Conservation (phyloP, 2,329 filamentous ascomycete genomes). For the Didymellaceae sp. region DNA sequence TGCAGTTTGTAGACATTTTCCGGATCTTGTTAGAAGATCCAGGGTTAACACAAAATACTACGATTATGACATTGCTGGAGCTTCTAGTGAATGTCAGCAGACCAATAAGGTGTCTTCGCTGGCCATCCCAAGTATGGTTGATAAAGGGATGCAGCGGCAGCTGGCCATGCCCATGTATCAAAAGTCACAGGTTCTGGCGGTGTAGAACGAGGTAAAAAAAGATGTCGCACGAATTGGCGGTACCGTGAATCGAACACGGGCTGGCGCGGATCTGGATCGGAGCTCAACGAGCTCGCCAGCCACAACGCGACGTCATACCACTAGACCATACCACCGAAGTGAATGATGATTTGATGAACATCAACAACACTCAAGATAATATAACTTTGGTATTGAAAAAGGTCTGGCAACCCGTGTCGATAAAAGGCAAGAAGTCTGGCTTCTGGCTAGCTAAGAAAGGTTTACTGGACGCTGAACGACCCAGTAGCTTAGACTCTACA, state of each 20-base stretch:
- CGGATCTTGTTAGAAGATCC: too few relatives aligned
- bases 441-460: neutral
- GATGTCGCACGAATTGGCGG: conserved; percentile 28
- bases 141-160: too few relatives aligned
- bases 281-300: conserved; percentile 29
- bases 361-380: conserved; percentile 36
- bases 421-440: conserved; percentile 16
- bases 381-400: too few relatives aligned
- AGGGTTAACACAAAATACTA: too few relatives aligned
- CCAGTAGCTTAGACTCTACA: neutral
- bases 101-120: too few relatives aligned
- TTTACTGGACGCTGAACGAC: neutral
- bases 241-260: conserved; percentile 42
- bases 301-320: conserved; percentile 44
- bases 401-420: conserved; percentile 13
- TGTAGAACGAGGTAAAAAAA: conserved; percentile 17
- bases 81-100: too few relatives aligned
- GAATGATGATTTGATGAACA: neutral
- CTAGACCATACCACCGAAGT: too few relatives aligned
- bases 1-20: neutral
- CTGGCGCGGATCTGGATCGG: conserved; percentile 38
- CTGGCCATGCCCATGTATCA: too few relatives aligned
- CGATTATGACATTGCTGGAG: too few relatives aligned
- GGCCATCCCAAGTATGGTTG: too few relatives aligned
- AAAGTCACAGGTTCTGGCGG: too few relatives aligned